phyloP scores from a whole-genome alignment of 441 rosid species.

The Caryocar brasiliense region DNA sequence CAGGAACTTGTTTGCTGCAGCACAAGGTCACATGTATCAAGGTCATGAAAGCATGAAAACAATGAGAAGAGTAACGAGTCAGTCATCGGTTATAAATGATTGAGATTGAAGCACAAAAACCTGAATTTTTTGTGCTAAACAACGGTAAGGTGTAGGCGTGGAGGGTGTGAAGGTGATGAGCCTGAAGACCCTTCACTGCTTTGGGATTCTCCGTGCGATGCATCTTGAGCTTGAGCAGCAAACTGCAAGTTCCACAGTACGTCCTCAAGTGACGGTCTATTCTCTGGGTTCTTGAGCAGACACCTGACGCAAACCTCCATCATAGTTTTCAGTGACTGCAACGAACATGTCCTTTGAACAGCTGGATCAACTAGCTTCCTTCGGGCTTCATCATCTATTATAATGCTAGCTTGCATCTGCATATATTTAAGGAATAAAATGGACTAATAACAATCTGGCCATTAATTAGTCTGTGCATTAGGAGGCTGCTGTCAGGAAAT shows the following conservation, averaged over 20 bases:
- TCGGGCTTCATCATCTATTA: slow-evolving; percentile 37
- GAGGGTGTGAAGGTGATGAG: slow-evolving; percentile 25
- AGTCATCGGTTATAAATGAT: neutral
- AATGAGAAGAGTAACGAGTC: no score
- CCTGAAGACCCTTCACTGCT: slow-evolving; percentile 63
- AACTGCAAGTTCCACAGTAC: slow-evolving; percentile 92
- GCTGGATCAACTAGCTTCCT: slow-evolving; percentile 58
- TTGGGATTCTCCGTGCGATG: slow-evolving; percentile 45
- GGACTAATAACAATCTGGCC: neutral
- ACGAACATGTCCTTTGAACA: slow-evolving; percentile 45
- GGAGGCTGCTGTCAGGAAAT: neutral
- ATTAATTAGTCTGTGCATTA: neutral
- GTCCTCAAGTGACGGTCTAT: slow-evolving; percentile 81
- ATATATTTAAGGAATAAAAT: neutral
- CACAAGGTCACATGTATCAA: no score
- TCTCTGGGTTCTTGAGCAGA: slow-evolving; percentile 43
- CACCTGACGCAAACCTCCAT: slow-evolving; percentile 74
- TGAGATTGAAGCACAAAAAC: slow-evolving; percentile 3
- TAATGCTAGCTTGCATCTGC: slow-evolving; percentile 53
- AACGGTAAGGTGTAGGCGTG: slow-evolving; percentile 14
- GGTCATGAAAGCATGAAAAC: no score
- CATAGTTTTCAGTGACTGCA: slow-evolving; percentile 70
- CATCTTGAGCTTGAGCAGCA: slow-evolving; percentile 84
- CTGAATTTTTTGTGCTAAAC: slow-evolving; percentile 16
- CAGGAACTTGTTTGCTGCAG: no score